Conservation (phyloP, 2,329 filamentous ascomycete genomes). For the Ceratocystis destructans region DNA sequence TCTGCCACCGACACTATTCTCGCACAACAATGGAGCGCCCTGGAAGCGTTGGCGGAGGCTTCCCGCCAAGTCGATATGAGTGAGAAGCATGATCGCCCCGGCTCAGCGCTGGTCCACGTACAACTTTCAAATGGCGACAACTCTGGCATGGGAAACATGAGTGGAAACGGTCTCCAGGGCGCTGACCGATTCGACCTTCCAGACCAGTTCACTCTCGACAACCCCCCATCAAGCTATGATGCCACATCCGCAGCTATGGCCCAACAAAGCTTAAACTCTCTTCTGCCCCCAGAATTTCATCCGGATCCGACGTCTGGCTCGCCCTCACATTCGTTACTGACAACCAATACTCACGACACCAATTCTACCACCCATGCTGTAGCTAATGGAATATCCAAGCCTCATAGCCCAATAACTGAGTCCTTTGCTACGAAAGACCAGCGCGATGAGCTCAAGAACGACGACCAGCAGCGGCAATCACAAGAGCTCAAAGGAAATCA, state of each 20-base stretch:
- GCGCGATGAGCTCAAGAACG: not conserved
- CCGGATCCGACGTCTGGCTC: not conserved
- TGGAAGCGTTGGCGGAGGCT: conserved; percentile 79
- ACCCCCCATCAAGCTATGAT: conserved; percentile 40
- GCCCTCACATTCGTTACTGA: conserved; percentile 4
- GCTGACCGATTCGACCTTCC: conserved; percentile 39
- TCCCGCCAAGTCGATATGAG: conserved; percentile 63
- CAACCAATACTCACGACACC: conserved; percentile 8
- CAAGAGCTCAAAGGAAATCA: not conserved
- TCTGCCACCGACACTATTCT: conserved; percentile 23
- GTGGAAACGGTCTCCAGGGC: conserved; percentile 13
- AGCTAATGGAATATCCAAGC: not conserved
- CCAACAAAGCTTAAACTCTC: conserved; percentile 12
- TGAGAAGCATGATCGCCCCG: conserved; percentile 38
- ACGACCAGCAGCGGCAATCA: not conserved
- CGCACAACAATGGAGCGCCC: conserved; percentile 57
- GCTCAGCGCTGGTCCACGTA: conserved; percentile 27
- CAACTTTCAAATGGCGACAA: conserved; percentile 9
- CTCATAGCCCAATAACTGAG: conserved; percentile 1
- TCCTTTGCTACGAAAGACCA: not conserved
- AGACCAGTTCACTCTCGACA: conserved; percentile 45
- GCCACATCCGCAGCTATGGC: conserved; percentile 22
- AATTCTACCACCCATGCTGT: conserved; percentile 2
- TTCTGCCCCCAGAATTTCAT: conserved; percentile 15
- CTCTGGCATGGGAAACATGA: conserved; percentile 13